Evolutionary conservation across 352 stramenopile genomes (phyloP).

Genomic region (Phytophthora melonis): DNA sequence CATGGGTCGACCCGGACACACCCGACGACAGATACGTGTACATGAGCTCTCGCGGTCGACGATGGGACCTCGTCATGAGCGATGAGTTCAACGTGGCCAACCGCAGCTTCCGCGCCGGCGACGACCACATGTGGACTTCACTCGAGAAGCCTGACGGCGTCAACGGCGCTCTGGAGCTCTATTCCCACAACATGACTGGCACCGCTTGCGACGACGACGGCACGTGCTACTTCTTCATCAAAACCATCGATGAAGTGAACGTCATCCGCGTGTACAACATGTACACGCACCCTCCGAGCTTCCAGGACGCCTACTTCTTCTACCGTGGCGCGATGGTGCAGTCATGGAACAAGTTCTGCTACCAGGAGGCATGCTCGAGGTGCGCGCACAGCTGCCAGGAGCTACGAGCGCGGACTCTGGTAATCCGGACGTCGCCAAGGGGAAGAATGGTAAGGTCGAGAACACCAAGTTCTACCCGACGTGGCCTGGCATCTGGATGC

Average conservation of each 20-base stretch:
- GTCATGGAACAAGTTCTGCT: slow-evolving; percentile 96
- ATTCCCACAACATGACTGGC: slow-evolving; percentile 85
- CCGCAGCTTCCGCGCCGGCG: slow-evolving; percentile 82
- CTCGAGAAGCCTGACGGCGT: slow-evolving; percentile 65
- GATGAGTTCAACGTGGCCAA: slow-evolving; percentile 72
- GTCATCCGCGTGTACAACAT: slow-evolving; percentile 71
- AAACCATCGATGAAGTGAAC: slow-evolving; percentile 42
- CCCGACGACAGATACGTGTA: slow-evolving; percentile 47
- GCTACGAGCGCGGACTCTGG: slow-evolving; percentile 52
- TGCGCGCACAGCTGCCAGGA: slow-evolving; percentile 87
- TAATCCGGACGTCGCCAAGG: slow-evolving; percentile 49
- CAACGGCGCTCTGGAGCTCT: slow-evolving; percentile 91
- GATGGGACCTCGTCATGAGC: slow-evolving; percentile 73
- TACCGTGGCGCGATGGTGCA: slow-evolving; percentile 88
- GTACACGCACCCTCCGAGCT: slow-evolving; percentile 48
- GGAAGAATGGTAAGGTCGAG: slow-evolving; percentile 31
- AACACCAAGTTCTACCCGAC: slow-evolving; percentile 57
- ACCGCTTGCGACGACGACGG: slow-evolving; percentile 54
- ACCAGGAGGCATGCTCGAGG: slow-evolving; percentile 93
- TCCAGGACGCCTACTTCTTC: slow-evolving; percentile 42
- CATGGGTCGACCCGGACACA: slow-evolving; percentile 65
- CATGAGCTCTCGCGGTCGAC: slow-evolving; percentile 53
- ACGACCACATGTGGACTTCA: slow-evolving; percentile 93
- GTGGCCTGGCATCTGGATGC: slow-evolving; percentile 94
- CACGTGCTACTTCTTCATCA: slow-evolving; percentile 58